Evolutionary conservation across 2,329 filamentous ascomycete genomes (phyloP).

Genomic region (Laburnicola sp.): DNA sequence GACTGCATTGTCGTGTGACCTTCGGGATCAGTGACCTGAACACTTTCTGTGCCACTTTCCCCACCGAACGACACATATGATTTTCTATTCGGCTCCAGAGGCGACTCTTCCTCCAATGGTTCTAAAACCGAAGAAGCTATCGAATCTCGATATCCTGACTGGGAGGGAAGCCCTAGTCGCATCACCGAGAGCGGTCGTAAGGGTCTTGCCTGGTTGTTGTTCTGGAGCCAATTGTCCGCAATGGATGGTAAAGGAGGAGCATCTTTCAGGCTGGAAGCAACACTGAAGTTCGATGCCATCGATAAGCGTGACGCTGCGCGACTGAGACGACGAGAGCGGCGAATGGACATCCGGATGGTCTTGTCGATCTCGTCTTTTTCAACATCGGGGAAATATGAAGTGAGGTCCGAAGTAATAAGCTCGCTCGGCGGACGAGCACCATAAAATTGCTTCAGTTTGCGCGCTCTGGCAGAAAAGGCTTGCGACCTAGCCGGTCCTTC

Average conservation of each 20-base stretch:
- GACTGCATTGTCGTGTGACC: slow-evolving; percentile 70
- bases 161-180: slow-evolving; percentile 58
- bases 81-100: slow-evolving; percentile 84
- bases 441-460: slow-evolving; percentile 77
- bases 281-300: slow-evolving; percentile 90
- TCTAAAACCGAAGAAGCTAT: slow-evolving; percentile 86
- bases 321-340: slow-evolving; percentile 86
- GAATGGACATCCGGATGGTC: slow-evolving; percentile 88
- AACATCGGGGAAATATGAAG: slow-evolving; percentile 96
- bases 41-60: slow-evolving; percentile 70
- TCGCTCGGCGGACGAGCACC: slow-evolving; percentile 93
- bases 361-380: slow-evolving; percentile 92
- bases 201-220: slow-evolving; percentile 53
- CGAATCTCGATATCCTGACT: slow-evolving; percentile 77
- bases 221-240: slow-evolving; percentile 83
- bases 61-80: slow-evolving; percentile 87
- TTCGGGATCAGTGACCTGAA: slow-evolving; percentile 77
- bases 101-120: slow-evolving; percentile 87
- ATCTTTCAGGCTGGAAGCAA: slow-evolving; percentile 88
- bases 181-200: slow-evolving; percentile 64
- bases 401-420: slow-evolving; percentile 93
- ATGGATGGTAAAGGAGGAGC: slow-evolving; percentile 95
- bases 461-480: slow-evolving; percentile 48
- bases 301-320: slow-evolving; percentile 91
- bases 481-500: slow-evolving; percentile 47